Conservation (phyloP, 306 rosid species). For the Quercus berberidifolia region DNA sequence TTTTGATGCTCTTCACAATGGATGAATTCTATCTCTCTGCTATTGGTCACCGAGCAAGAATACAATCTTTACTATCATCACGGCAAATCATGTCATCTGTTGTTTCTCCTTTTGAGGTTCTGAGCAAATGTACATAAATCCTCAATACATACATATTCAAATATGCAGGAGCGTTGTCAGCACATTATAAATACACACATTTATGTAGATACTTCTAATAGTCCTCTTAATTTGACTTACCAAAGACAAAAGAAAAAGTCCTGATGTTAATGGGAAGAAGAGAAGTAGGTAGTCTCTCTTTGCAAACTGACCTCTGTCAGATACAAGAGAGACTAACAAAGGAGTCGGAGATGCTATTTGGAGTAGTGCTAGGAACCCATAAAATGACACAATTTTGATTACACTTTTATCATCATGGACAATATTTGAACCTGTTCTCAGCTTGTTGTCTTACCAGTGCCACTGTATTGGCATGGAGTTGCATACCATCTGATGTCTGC, state of each 20-base stretch:
- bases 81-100: no score
- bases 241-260: no score
- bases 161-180: background rate
- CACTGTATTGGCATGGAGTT: background rate
- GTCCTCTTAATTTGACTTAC: background rate
- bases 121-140: background rate
- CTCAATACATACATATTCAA: background rate
- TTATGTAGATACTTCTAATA: background rate
- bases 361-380: no score
- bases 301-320: background rate
- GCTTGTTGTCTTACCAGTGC: background rate
- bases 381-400: no score
- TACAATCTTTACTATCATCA: background rate
- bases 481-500: background rate
- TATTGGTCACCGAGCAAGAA: background rate
- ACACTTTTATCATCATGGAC: background rate
- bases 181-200: background rate
- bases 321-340: background rate
- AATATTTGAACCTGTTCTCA: background rate
- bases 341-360: no score
- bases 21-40: background rate
- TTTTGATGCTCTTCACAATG: background rate
- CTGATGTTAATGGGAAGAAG: background rate
- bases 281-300: background rate
- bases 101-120: no score